These are phyloP conservation scores for Trametes maxima DNA, from an alignment of 768 basidiomycete species.

Conservation along the genomic window DNA sequence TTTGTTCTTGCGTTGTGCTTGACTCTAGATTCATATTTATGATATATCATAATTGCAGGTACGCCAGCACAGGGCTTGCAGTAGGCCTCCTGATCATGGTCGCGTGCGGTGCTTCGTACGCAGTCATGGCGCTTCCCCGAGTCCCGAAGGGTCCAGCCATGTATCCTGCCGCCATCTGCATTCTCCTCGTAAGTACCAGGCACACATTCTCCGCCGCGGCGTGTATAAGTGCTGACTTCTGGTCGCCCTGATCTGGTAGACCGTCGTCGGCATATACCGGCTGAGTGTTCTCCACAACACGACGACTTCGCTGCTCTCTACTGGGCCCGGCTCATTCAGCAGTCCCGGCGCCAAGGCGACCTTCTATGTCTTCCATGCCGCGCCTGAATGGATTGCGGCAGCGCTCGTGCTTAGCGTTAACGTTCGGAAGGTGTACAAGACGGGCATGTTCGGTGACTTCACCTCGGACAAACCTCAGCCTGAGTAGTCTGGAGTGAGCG, in stretches of 20 bases:
- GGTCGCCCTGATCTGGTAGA: background rate
- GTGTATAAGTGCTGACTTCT: background rate
- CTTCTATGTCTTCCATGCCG: constrained; percentile 25
- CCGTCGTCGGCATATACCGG: constrained; percentile 17
- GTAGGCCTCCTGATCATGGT: background rate
- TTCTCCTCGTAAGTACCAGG: background rate
- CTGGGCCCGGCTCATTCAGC: constrained; percentile 18
- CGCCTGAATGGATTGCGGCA: constrained; percentile 17
- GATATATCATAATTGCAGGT: background rate
- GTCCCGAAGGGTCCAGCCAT: background rate
- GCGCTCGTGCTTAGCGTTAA: constrained; percentile 18
- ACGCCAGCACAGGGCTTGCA: background rate
- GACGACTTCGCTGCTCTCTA: constrained; percentile 6
- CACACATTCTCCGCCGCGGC: background rate
- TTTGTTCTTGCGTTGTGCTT: too few relatives aligned
- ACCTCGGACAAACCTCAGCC: constrained; percentile 4
- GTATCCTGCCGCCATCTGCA: background rate
- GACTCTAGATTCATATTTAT: too few relatives aligned
- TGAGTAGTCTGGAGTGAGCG: too few relatives aligned
- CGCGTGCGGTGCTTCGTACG: background rate
- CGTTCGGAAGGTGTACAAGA: constrained; percentile 3
- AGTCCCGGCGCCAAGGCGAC: constrained; percentile 10
- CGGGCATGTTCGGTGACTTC: background rate
- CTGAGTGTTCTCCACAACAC: constrained; percentile 2
- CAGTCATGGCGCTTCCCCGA: background rate